Evolutionary conservation across 257 asterid species (phyloP).

Genomic region (Solanum sitiens): DNA sequence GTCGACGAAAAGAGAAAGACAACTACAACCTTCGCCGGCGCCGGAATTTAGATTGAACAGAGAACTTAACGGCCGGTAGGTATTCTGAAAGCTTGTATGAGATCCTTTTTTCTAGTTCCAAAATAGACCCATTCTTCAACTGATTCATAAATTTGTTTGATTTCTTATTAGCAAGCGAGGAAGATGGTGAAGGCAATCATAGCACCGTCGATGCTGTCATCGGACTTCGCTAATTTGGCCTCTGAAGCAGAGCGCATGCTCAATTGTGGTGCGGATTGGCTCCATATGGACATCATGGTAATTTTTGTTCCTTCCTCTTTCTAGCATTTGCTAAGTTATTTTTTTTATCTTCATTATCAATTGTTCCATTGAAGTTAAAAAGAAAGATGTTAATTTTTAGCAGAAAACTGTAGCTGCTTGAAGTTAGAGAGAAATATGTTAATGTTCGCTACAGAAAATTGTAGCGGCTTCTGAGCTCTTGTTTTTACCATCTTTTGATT

Average conservation of each 20-base stretch:
- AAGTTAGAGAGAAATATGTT: too few species aligned
- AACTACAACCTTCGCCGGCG: background rate
- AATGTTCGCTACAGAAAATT: too few species aligned
- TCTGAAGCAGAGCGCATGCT: slow-evolving; percentile 78
- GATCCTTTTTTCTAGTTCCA: background rate
- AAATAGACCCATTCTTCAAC: background rate
- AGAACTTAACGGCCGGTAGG: background rate
- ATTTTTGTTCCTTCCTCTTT: background rate
- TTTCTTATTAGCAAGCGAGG: background rate
- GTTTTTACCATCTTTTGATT: background rate
- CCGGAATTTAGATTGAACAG: background rate
- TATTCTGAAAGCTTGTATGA: background rate
- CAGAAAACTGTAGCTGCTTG: background rate
- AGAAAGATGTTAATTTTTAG: background rate
- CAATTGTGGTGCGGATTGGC: slow-evolving; percentile 91
- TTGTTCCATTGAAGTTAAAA: background rate
- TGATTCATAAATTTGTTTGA: background rate
- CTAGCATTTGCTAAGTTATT: too few species aligned
- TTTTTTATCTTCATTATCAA: background rate
- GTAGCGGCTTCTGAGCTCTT: background rate
- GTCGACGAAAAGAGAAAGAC: background rate
- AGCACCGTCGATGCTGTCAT: slow-evolving; percentile 91
- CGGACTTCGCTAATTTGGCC: slow-evolving; percentile 91
- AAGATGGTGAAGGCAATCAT: slow-evolving; percentile 57
- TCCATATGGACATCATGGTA: slow-evolving; percentile 98